Evolutionary conservation across 2,329 filamentous ascomycete species (phyloP), one percentile per base, ranked within the genome.

Genomic region (Aspergillus tamarii): DNA sequence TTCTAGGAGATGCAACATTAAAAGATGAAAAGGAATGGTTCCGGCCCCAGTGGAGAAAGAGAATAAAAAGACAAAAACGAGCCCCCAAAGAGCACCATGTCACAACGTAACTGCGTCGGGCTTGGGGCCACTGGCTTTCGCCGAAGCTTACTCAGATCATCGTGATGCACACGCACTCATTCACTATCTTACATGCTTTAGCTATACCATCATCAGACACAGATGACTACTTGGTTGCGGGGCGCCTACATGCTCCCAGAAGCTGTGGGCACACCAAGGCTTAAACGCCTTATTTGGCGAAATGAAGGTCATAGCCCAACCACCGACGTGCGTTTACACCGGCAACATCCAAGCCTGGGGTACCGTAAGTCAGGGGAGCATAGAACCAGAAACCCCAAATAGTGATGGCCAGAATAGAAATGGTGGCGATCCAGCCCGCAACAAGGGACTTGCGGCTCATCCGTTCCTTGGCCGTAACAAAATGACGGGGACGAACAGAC

Each of bases 291-390:
- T 91, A 99, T 87, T 99, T 99, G 64, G 95, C 95, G 83, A 99
- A 99, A 83, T 99, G 95, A 76, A 99, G 85, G 78, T 99, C 95
- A 77, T 98, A 99, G 68, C 92, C 91, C 69, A 99, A 85, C 94
- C 94, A 98, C 84, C 97, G 97, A 78, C 95, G 89, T 67, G 89
- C 86, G 67, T 91, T 81, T 34, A 99, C 91, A 76, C 93, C 84
- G 14, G 89, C 87, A 21, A 96, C 90, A 61, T 84, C 87, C 73
- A 99, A 85, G 39, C 94, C 94, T 5, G 95, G 95, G 77, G 92
- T 94, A 60, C 95, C 95, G 77, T 99, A 99, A 1, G 95, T 99
- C 74, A 99, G 83, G 23, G 95, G 95, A 67, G 96, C 87, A 84
- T 96, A 99, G 86, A 92, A 98, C 79, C 90, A 91, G 88, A 95